These are phyloP conservation scores for Tubosaeta sp. DNA, from an alignment of 768 basidiomycete species.

Conservation along the genomic window DNA sequence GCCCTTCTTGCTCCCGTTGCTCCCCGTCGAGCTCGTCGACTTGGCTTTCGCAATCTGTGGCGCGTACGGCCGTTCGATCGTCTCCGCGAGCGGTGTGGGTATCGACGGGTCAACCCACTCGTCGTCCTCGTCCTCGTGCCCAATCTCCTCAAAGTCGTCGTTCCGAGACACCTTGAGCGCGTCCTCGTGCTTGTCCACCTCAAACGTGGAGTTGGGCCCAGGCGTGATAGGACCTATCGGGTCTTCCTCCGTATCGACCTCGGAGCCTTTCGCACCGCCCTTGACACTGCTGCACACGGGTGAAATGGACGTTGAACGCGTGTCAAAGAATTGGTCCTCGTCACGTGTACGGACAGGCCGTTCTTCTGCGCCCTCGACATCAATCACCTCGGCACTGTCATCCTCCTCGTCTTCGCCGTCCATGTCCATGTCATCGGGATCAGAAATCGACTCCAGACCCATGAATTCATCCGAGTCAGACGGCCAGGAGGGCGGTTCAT, in stretches of 20 bases:
- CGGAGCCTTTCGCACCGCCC: slow-evolving; percentile 43
- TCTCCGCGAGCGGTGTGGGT: slow-evolving; percentile 34
- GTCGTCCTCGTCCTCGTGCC: slow-evolving; percentile 36
- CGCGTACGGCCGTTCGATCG: slow-evolving; percentile 22
- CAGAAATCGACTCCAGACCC: slow-evolving; percentile 81
- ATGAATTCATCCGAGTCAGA: slow-evolving; percentile 66
- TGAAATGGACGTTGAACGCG: slow-evolving; percentile 42
- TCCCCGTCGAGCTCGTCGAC: slow-evolving; percentile 27
- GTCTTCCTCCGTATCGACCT: slow-evolving; percentile 70
- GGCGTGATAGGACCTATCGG: slow-evolving; percentile 68
- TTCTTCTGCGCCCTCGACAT: slow-evolving; percentile 25
- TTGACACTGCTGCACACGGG: slow-evolving; percentile 37
- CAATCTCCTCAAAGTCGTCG: slow-evolving; percentile 27
- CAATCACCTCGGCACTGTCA: slow-evolving; percentile 35
- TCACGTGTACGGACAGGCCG: slow-evolving; percentile 27
- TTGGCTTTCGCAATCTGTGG: slow-evolving; percentile 24
- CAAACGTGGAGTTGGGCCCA: slow-evolving; percentile 40
- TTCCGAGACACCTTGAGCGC: slow-evolving; percentile 24
- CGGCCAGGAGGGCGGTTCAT: slow-evolving; percentile 84
- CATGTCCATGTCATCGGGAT: slow-evolving; percentile 65
- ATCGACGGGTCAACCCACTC: slow-evolving; percentile 70
- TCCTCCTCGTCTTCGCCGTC: slow-evolving; percentile 51
- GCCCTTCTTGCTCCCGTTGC: slow-evolving; percentile 21
- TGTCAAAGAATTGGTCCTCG: slow-evolving; percentile 52
- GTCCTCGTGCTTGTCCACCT: slow-evolving; percentile 20